phyloP scores from a whole-genome alignment of 495 filamentous ascomycete species.

The Trichodelitschia bisporula region DNA sequence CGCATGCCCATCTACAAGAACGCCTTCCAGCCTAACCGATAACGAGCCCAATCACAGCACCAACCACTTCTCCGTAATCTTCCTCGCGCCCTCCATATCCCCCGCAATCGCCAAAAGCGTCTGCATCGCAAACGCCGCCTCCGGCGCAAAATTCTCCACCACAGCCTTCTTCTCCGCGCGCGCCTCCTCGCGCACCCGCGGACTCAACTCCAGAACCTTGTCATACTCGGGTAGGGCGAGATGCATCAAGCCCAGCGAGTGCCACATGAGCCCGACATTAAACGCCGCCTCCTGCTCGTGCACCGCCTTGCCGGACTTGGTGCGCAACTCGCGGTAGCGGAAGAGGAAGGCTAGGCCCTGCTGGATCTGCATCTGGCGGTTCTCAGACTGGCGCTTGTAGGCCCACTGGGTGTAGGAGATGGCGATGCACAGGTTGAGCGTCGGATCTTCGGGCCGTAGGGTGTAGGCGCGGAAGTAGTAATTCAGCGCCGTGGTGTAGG shows the following conservation, averaged over 20 bases:
- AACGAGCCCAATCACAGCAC: too few relatives aligned
- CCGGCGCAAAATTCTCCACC: constrained; percentile 37
- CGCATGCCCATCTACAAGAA: too few relatives aligned
- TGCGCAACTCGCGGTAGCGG: constrained; percentile 40
- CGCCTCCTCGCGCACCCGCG: constrained; percentile 18
- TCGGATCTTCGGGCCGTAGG: constrained; percentile 47
- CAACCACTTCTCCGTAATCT: constrained; percentile 32
- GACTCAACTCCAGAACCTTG: constrained; percentile 24
- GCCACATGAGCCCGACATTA: constrained; percentile 63
- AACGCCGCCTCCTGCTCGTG: constrained; percentile 67
- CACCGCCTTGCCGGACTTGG: constrained; percentile 11
- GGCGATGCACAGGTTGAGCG: constrained; percentile 46
- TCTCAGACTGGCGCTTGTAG: constrained; percentile 69
- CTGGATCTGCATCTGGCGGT: constrained; percentile 61
- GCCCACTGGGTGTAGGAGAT: constrained; percentile 65
- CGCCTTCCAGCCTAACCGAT: too few relatives aligned
- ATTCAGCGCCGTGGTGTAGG: constrained; percentile 60
- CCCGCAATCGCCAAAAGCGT: constrained; percentile 38
- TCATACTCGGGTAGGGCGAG: constrained; percentile 57
- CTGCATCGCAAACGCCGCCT: constrained; percentile 59
- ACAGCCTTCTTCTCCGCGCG: constrained; percentile 1
- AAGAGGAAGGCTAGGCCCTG: constrained; percentile 67
- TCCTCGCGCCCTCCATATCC: constrained; percentile 27
- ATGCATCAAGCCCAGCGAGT: constrained; percentile 53
- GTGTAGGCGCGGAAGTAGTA: constrained; percentile 79